A percentile compares a stretch with the other conserved stretches of the same genome.
phyloP scores from a whole-genome alignment of 2,329 filamentous ascomycete species.

The Fusarium incarnatum region DNA sequence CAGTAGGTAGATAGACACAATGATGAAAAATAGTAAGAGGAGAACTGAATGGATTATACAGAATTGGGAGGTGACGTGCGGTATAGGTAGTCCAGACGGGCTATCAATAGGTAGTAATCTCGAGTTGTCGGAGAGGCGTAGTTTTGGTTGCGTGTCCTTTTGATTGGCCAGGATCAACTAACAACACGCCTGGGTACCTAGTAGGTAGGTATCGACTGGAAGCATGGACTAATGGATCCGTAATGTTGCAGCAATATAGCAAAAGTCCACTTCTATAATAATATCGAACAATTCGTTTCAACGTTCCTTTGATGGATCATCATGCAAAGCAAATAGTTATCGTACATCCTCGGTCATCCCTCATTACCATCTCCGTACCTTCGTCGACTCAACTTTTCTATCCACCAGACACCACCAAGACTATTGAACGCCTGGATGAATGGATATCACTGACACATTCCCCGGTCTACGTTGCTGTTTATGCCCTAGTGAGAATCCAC shows the following conservation, averaged over 20 bases:
- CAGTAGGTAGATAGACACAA: too few relatives aligned
- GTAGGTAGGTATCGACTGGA: too few relatives aligned
- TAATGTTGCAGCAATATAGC: not conserved
- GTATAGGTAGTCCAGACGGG: not conserved
- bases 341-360: constrained; percentile 32
- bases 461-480: constrained; percentile 11
- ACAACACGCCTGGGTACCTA: not conserved
- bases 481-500: constrained; percentile 74
- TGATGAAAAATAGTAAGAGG: not conserved
- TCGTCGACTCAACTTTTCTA: constrained; percentile 6
- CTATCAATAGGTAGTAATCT: not conserved
- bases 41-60: not conserved
- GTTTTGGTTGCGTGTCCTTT: constrained; percentile 3
- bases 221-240: too few relatives aligned
- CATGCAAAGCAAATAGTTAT: constrained; percentile 23
- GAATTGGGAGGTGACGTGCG: not conserved
- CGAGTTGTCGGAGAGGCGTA: not conserved
- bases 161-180: constrained; percentile 7
- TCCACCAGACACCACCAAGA: not conserved
- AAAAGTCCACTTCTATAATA: not conserved
- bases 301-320: constrained; percentile 24
- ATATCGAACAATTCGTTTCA: constrained; percentile 10
- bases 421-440: constrained; percentile 1
- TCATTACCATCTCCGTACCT: constrained; percentile 23
- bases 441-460: not conserved